phyloP scores from a whole-genome alignment of 2,329 filamentous ascomycete species.

The Calonectria honghensis region DNA sequence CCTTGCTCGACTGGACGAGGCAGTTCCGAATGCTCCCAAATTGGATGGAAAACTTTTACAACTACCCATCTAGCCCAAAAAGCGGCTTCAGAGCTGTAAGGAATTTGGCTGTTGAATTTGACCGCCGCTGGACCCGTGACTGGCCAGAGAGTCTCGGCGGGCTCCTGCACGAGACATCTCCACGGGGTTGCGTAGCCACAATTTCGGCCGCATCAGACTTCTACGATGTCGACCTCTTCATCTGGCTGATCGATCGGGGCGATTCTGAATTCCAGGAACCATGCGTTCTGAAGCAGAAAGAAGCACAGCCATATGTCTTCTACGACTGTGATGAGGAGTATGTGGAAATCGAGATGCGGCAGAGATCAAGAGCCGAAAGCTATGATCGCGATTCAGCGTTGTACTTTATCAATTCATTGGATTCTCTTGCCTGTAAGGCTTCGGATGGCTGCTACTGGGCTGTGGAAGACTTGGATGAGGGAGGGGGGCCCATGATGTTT shows the following conservation, averaged over 20 bases:
- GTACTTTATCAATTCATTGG: background rate
- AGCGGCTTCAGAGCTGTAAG: background rate
- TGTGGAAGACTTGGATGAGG: background rate
- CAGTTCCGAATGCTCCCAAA: background rate
- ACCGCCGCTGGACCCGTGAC: background rate
- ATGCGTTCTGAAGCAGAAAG: background rate
- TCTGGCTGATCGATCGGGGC: background rate
- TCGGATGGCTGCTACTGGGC: background rate
- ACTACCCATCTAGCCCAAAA: background rate
- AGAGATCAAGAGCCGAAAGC: background rate
- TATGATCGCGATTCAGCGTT: background rate
- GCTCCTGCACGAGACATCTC: background rate
- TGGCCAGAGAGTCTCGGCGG: background rate
- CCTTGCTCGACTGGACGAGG: background rate
- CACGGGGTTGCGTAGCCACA: background rate
- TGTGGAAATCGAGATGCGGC: background rate
- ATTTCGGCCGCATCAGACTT: background rate
- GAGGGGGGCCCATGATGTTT: background rate
- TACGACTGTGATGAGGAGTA: conserved; percentile 6
- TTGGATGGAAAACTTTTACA: background rate
- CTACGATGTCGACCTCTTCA: background rate
- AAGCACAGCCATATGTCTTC: background rate
- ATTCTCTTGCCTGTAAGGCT: background rate
- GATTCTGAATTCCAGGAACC: background rate
- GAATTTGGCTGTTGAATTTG: conserved; percentile 1